Evolutionary conservation across 768 basidiomycete genomes (phyloP).

Genomic region (Termitomyces eurrhizus): DNA sequence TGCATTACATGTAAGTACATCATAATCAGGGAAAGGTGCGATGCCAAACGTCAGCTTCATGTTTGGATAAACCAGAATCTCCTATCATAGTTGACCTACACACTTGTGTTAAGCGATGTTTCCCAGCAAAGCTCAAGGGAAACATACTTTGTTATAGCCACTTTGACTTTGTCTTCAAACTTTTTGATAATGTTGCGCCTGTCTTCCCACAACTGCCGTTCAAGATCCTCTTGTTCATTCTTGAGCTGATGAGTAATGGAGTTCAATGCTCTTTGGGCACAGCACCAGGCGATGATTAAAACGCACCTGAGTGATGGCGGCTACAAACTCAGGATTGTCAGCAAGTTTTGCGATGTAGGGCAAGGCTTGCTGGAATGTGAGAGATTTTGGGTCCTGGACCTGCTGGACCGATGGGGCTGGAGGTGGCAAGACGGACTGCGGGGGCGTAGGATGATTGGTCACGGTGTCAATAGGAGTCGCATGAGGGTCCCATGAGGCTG

Average conservation of each 20-base stretch:
- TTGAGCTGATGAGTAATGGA: slow-evolving; percentile 48
- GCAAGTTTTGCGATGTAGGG: slow-evolving; percentile 60
- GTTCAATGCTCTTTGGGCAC: background rate
- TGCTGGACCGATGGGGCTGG: slow-evolving; percentile 5
- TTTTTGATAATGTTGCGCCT: slow-evolving; percentile 56
- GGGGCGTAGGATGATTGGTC: background rate
- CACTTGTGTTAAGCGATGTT: background rate
- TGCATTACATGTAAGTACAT: slow-evolving; percentile 25
- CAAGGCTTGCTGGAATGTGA: slow-evolving; percentile 69
- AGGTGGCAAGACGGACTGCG: slow-evolving; percentile 4
- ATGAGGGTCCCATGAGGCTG: background rate
- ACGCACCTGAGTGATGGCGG: slow-evolving; percentile 48
- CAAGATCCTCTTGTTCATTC: slow-evolving; percentile 65
- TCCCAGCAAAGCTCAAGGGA: background rate
- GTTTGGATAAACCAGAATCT: slow-evolving; percentile 52
- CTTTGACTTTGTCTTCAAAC: slow-evolving; percentile 69
- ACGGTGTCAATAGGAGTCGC: background rate
- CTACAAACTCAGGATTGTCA: slow-evolving; percentile 47
- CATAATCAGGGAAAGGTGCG: background rate
- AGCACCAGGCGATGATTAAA: background rate
- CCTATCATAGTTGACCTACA: slow-evolving; percentile 67
- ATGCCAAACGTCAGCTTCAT: slow-evolving; percentile 55
- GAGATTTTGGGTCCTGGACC: slow-evolving; percentile 39
- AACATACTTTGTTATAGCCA: slow-evolving; percentile 64
- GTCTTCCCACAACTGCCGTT: slow-evolving; percentile 66